Evolutionary conservation across 139 green algal genomes (phyloP), one percentile per base, ranked within the genome.

Genomic region (Pedinophyceae sp.): DNA sequence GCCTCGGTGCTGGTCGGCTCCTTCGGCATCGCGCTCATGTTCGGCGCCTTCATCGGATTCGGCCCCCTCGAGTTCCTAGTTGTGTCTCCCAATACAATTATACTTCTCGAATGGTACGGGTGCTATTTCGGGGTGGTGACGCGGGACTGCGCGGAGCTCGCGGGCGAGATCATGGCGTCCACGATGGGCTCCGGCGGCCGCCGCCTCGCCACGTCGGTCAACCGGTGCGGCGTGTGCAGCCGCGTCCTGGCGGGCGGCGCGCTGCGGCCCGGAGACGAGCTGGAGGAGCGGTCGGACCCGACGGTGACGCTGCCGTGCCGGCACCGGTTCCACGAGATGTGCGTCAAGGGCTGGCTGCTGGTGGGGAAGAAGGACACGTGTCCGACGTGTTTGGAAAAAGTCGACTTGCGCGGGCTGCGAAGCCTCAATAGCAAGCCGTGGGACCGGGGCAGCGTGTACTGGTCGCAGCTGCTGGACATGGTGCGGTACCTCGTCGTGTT

Each of bases 121-220:
- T 50, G 93, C 3, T 94, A 93, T 64, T 94, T 88, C 67, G 85
- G 85, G 30, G 75, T 93, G 20, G 62, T 94, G 28, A 77, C 76
- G 0, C 65, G 85, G 0, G 85, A 94, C 60, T 82, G 67, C 16
- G 85, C 85, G 2, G 83, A 94, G 66, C 74, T 94, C 2, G 78
- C 77, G 3, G 68, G 65, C 3, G 80, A 89, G 27, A 63, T 71
- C 28, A 81, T 90, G 67, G 71, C 72, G 3, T 19, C 48, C 4
- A 53, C 38, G 0, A 66, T 90, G 48, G 83, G 79, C 60, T 67
- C 20, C 34, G 34, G 34, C 34, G 25, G 47, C 3, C 47, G 61
- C 13, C 59, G 50, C 22, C 59, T 81, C 56, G 62, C 64, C 5
- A 64, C 76, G 18, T 73, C 58, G 0, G 59, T 75, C 2, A 79